Percentiles rank a stretch among this genome's conserved stretches.
Conservation (phyloP, 768 basidiomycete species). For the Boletus eberwhitei region DNA sequence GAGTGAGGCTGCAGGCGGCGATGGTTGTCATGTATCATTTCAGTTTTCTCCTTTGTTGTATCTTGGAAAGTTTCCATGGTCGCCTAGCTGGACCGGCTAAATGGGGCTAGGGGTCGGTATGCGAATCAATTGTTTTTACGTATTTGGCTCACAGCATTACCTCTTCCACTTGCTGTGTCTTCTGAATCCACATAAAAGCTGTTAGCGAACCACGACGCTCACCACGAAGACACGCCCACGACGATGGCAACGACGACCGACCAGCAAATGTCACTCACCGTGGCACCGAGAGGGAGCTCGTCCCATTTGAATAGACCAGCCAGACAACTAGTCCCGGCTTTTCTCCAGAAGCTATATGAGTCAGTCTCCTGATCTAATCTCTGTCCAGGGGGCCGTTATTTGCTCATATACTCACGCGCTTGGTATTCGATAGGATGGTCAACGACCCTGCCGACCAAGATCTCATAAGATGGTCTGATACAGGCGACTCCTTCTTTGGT, state of each 20-base stretch:
- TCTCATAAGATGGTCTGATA: conserved; percentile 88
- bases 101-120: conserved; percentile 2
- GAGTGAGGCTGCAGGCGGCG: not conserved
- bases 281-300: conserved; percentile 39
- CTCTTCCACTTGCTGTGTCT: conserved; percentile 16
- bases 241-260: conserved; percentile 45
- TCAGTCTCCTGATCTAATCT: conserved; percentile 37
- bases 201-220: not conserved
- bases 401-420: conserved; percentile 7
- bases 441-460: conserved; percentile 79
- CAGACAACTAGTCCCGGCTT: conserved; percentile 65
- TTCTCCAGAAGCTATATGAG: conserved; percentile 93
- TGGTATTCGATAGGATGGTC: conserved; percentile 66
- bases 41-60: too few species aligned
- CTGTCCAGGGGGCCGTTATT: conserved; percentile 5
- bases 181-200: conserved; percentile 2
- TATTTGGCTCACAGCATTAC: conserved; percentile 10
- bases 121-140: conserved; percentile 6
- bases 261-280: conserved; percentile 55
- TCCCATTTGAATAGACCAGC: conserved; percentile 45
- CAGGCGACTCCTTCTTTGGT: conserved; percentile 94
- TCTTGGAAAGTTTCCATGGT: not conserved
- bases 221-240: conserved; percentile 10
- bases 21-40: not conserved
- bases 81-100: not conserved